Base-by-base conservation (phyloP, 345 rosid species). In the Capsella bursapastoris region DNA sequence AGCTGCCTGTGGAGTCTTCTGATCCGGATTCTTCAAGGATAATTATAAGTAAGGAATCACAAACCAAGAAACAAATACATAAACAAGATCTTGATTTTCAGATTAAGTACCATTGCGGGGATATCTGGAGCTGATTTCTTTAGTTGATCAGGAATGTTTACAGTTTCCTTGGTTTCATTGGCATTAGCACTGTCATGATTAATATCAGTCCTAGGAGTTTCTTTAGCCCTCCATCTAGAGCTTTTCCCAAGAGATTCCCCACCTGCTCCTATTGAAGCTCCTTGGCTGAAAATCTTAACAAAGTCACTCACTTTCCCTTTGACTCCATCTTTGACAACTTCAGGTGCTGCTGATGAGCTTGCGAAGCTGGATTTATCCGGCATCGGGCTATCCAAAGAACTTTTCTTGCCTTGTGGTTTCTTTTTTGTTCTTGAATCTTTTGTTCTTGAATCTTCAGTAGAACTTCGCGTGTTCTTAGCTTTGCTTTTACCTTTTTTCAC, bases 241-340 rank as follows among this genome's bases (percentile, higher is more conserved):
- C 83, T 79, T 51, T 68, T 74, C 66, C 76, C 79, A 71, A 67
- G 85, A 51, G 87, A 64, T 16, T 65, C 71, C 4, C 63, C 71
- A 18, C 51, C 82, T 11, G 82, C 72, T 52, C 78, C 82, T 53
- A 72, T 31, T 59, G 89, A 59, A 74, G 79, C 18, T 78, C 79
- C 97, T 80, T 84, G 91, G 66, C 81, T 91, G 82, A 91, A 91
- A 43, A 87, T 82, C 68, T 87, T 88, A 44, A 91, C 81, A 64
- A 91, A 93, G n/a, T 89, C 96, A 78, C 80, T 89, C 57, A 93
- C 90, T 81, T 82, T 93, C 79, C 91, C 92, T 64, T 57, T 80
- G 38, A 10, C 82, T 71, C 83, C 78, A 56, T 55, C 76, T 75
- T 83, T 86, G 55, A 67, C 80, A 31, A 53, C 69, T 68, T 84